Evolutionary conservation across 1,139 yeast species (phyloP), one percentile per base, ranked within the genome.

Genomic region (Pichia sp.): DNA sequence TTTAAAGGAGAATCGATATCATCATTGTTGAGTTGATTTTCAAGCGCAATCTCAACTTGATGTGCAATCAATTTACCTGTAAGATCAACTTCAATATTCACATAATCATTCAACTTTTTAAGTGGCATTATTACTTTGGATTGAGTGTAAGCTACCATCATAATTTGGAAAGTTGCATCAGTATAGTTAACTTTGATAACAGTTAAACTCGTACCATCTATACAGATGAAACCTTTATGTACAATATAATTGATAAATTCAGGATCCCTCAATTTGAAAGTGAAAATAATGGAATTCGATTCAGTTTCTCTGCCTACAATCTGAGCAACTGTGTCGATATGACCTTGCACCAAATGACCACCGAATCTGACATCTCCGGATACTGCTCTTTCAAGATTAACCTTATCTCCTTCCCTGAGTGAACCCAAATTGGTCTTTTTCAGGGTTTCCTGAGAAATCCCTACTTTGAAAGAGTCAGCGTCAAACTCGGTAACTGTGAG

Each of bases 281-380:
- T 83, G 57, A 78, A 82, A 3, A 80, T 69, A 28, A 88, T 67
- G 2, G 97, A 83, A 61, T 88, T 84, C 3, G 84, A 93, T 55
- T 89, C 97, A 0, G 73, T 64, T 7, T 50, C 63, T 26, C 65
- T 69, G 2, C 63, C 60, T 1, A 72, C 71, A 31, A 93, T 83
- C 25, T 64, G 63, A 4, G 96, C 96, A 24, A 81, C 71, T 0
- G 96, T 85, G 58, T 91, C 98, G 26, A 93, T 89, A 64, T 91
- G 99, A 12, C 98, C 99, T 55, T 91, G 98, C 2, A 91, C 98
- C 47, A 89, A 78, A 62, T 91, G 99, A 1, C 99, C 98, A 22
- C 99, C 98, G 56, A 89, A 77, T 48, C 98, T 70, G 11, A 81
- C 88, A 40, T 84, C 88, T 4, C 71, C 84, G 52, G 56, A 74